Base-by-base conservation (phyloP, 2,329 filamentous ascomycete genomes). In the Whalleya microplaca region DNA sequence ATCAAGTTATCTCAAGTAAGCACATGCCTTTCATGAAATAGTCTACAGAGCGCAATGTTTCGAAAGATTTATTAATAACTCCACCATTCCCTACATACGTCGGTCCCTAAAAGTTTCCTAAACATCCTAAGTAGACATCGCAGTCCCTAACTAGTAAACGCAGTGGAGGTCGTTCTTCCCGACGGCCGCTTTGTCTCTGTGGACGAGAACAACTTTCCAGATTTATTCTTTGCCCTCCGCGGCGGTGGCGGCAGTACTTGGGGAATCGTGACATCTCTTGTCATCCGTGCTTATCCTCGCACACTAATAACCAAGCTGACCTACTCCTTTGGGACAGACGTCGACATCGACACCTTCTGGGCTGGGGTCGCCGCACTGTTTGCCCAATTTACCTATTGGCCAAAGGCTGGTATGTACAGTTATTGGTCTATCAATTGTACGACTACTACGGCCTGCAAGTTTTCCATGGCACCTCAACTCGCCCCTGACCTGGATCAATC, bases 221-320 rank as follows among this genome's bases (percentile, higher is more conserved):
- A 83, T 23, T 69, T 83, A 0, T 82, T 78, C 69, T 82, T 78
- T 75, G 79, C 80, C 3, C 67, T 82, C 20, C 69, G 76, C 21
- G 80, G 79, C 3, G 79, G 75, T 1, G 78, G 78, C 19, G 71
- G 71, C 3, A 74, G 72, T 44, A 78, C 73, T 3, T 80, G 72
- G 59, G 78, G 73, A 9, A 70, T 79, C 6, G 76, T 79, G 6
- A 65, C 72, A 20, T 77, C 73, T 1, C 64, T 74, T 48, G 71
- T 71, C 1, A 66, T 76, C 40, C 71, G 69, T 7, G 70, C 71
- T 2, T 72, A 74, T 48, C 69, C 64, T 5, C 68, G 69, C 21
- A 66, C 72, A 4, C 70, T 68, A 0, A 69, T 76, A 5, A 69
- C 69, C 53, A 69, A 65, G 21, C 62, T 73, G 19, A 69, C 69